A percentile compares a stretch with the other conserved stretches of the same genome.
Conservation (phyloP, 345 rosid genomes). For the Citropsis articulata region DNA sequence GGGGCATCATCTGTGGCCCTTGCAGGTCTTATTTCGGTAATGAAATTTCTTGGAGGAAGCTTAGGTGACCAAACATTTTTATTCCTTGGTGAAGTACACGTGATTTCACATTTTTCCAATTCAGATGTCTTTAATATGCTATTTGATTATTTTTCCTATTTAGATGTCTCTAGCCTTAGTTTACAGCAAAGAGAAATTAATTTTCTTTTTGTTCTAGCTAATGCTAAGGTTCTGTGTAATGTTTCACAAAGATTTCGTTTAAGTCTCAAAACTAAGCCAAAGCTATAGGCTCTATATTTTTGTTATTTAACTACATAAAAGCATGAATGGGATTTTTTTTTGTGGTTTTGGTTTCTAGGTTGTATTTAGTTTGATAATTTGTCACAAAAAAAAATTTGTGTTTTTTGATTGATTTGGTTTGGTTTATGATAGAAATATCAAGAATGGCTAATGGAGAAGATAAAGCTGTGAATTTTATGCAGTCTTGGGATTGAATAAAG, state of each 20-base stretch:
- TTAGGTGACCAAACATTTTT: conserved; percentile 77
- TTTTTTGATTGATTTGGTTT: neutral
- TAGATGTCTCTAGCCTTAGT: too few relatives aligned
- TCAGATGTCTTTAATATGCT: neutral
- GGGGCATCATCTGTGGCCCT: conserved; percentile 99
- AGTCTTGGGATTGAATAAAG: too few relatives aligned
- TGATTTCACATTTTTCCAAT: conserved; percentile 14
- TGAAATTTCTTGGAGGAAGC: conserved; percentile 69
- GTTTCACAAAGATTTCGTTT: too few relatives aligned
- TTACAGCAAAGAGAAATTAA: too few relatives aligned
- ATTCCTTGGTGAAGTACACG: conserved; percentile 98
- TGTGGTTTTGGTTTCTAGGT: too few relatives aligned
- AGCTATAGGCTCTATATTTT: too few relatives aligned
- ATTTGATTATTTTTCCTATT: neutral
- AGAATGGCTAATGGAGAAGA: conserved; percentile 46
- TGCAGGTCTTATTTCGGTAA: conserved; percentile 76
- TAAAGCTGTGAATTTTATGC: conserved; percentile 30
- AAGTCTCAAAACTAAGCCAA: too few relatives aligned
- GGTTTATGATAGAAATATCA: neutral
- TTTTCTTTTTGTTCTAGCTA: too few relatives aligned
- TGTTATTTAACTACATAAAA: too few relatives aligned
- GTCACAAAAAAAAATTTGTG: neutral
- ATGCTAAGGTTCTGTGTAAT: too few relatives aligned
- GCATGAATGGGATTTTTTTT: too few relatives aligned
- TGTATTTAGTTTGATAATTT: too few relatives aligned